Evolutionary conservation across 768 basidiomycete genomes (phyloP).

Genomic region (Tremella fuciformis): DNA sequence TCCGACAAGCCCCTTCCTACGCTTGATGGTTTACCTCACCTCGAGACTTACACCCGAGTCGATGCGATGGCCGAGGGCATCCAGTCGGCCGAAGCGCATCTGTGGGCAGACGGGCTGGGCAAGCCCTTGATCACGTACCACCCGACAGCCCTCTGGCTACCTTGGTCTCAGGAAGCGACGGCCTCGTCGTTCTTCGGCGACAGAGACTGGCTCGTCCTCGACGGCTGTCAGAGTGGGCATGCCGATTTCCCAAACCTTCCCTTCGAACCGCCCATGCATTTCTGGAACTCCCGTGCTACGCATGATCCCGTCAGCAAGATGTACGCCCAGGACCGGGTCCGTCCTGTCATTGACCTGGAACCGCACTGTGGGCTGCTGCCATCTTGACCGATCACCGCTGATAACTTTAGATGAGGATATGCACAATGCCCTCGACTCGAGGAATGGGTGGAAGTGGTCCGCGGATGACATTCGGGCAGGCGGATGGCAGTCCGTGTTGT

Average conservation of each 20-base stretch:
- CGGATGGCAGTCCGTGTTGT: conserved; percentile 20
- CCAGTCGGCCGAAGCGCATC: conserved; percentile 4
- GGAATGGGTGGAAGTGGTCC: conserved; percentile 7
- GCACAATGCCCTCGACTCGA: too few species aligned
- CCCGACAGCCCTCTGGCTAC: conserved; percentile 19
- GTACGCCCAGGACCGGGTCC: neutral
- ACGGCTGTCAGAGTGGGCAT: conserved; percentile 23
- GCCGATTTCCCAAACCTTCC: neutral
- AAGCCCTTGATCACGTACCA: conserved; percentile 11
- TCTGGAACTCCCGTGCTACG: neutral
- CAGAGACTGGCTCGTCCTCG: conserved; percentile 18
- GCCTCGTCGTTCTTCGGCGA: conserved; percentile 16
- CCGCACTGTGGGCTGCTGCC: conserved; percentile 21
- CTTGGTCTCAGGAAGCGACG: conserved; percentile 2
- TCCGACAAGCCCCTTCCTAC: neutral
- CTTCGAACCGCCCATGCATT: neutral
- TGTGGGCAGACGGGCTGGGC: neutral
- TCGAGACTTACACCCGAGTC: conserved; percentile 10
- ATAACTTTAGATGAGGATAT: neutral
- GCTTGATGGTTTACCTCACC: conserved; percentile 2
- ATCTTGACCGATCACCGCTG: neutral
- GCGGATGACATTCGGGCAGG: conserved; percentile 20
- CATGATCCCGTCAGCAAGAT: too few species aligned
- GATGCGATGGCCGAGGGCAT: conserved; percentile 20
- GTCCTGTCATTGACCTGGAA: conserved; percentile 27